Evolutionary conservation across 2,329 filamentous ascomycete genomes (phyloP).

Genomic region (Xylaria sp.): DNA sequence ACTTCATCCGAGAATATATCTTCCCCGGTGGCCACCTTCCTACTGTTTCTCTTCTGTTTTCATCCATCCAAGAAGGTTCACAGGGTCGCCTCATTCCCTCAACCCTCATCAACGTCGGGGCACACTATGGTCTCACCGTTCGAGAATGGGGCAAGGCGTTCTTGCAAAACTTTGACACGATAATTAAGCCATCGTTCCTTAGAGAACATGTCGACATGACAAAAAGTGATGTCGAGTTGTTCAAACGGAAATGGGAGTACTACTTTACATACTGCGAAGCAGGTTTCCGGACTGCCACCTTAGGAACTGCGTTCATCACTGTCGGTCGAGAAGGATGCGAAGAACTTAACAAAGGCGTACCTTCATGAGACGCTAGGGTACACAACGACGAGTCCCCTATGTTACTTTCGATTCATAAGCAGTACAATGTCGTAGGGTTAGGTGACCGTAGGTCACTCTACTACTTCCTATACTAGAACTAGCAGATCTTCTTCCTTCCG

Average conservation of each 20-base stretch:
- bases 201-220: not conserved
- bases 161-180: not conserved
- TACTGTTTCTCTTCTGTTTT: not conserved
- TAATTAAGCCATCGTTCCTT: not conserved
- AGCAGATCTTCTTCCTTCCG: too few species aligned
- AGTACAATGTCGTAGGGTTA: too few species aligned
- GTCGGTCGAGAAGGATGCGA: not conserved
- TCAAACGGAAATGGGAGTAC: constrained; percentile 6
- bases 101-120: not conserved
- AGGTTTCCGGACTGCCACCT: not conserved
- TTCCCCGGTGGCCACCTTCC: constrained; percentile 5
- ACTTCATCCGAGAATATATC: constrained; percentile 1
- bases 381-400: not conserved
- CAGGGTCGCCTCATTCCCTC: not conserved
- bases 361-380: not conserved
- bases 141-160: not conserved
- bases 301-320: not conserved
- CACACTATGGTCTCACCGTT: not conserved
- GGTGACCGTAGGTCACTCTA: too few species aligned
- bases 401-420: not conserved
- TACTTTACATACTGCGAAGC: constrained; percentile 6
- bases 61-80: not conserved
- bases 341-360: not conserved
- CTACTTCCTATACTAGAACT: too few species aligned
- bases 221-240: not conserved